Evolutionary conservation across 2,329 filamentous ascomycete genomes (phyloP).

Genomic region (Tolypocladium nubicola): DNA sequence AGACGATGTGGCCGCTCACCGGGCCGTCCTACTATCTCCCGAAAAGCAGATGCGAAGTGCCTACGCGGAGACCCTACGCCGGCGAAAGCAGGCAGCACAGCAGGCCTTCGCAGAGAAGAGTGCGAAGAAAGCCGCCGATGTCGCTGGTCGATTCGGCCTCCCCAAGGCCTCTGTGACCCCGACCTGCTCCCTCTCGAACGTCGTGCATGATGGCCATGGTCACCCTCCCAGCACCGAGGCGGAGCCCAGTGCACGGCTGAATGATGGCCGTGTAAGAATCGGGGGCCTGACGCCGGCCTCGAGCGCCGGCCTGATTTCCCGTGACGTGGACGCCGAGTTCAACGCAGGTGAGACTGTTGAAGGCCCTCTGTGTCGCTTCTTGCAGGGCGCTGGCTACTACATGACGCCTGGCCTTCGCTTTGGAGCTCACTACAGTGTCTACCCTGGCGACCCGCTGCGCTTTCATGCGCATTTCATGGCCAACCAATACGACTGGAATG

Average conservation of each 20-base stretch:
- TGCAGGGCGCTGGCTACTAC: slow-evolving; percentile 74
- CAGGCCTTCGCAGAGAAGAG: slow-evolving; percentile 27
- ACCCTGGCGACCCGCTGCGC: slow-evolving; percentile 86
- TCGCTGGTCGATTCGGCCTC: slow-evolving; percentile 10
- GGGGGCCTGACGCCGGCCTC: slow-evolving; percentile 22
- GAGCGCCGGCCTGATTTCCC: slow-evolving; percentile 18
- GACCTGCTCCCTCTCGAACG: neutral
- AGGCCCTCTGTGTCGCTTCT: slow-evolving; percentile 61
- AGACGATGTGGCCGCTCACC: slow-evolving; percentile 67
- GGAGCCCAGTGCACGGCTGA: neutral
- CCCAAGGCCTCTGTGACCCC: neutral
- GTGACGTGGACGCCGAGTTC: slow-evolving; percentile 5
- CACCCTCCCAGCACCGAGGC: neutral
- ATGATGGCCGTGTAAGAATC: neutral
- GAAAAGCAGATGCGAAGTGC: slow-evolving; percentile 44
- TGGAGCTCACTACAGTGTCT: slow-evolving; percentile 87
- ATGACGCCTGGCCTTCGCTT: slow-evolving; percentile 89
- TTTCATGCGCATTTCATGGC: slow-evolving; percentile 94
- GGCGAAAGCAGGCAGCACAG: slow-evolving; percentile 30
- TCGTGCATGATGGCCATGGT: neutral
- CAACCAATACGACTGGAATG: slow-evolving; percentile 76
- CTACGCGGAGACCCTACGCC: slow-evolving; percentile 50
- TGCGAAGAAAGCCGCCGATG: slow-evolving; percentile 21
- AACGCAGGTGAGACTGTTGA: slow-evolving; percentile 7
- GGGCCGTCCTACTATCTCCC: slow-evolving; percentile 47